A percentile compares a stretch with the other conserved stretches of the same genome.
Conservation (phyloP, 2,329 filamentous ascomycete genomes). For the Colletotrichum tofieldiae region DNA sequence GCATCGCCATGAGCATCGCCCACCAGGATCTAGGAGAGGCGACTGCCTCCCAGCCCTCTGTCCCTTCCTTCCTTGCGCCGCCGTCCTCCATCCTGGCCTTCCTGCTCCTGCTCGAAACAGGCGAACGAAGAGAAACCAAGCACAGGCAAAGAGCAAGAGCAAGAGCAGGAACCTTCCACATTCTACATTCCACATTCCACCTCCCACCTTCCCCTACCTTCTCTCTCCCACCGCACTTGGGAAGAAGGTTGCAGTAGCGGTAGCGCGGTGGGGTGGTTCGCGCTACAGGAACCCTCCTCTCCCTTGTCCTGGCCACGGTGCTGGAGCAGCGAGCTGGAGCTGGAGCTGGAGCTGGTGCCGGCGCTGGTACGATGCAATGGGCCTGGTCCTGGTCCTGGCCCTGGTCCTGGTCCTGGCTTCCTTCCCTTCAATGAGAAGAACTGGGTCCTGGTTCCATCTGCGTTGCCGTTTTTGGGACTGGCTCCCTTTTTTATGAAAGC, state of each 20-base stretch:
- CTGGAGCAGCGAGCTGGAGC: no score
- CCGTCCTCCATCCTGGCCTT: not conserved
- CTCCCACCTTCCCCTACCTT: conserved; percentile 5
- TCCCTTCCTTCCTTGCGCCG: not conserved
- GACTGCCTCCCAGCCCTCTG: not conserved
- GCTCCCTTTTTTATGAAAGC: conserved; percentile 21
- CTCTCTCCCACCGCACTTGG: conserved; percentile 8
- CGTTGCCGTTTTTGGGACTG: conserved; percentile 14
- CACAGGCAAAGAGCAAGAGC: not conserved
- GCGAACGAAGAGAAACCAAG: not conserved
- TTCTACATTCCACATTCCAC: not conserved
- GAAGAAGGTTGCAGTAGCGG: conserved; percentile 43
- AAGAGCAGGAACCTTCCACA: not conserved
- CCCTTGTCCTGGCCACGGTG: not conserved
- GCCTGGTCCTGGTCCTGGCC: not conserved
- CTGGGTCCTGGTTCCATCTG: not conserved
- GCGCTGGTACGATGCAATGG: no score
- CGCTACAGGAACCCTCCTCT: conserved; percentile 9
- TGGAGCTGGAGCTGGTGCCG: no score
- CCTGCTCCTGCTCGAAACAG: not conserved
- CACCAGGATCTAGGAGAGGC: not conserved
- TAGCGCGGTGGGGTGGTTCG: conserved; percentile 35
- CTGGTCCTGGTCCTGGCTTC: conserved; percentile 3
- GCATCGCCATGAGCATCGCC: not conserved
- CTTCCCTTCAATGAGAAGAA: conserved; percentile 3